Conservation (phyloP, 257 asterid species). For the Eucommia ulmoides region DNA sequence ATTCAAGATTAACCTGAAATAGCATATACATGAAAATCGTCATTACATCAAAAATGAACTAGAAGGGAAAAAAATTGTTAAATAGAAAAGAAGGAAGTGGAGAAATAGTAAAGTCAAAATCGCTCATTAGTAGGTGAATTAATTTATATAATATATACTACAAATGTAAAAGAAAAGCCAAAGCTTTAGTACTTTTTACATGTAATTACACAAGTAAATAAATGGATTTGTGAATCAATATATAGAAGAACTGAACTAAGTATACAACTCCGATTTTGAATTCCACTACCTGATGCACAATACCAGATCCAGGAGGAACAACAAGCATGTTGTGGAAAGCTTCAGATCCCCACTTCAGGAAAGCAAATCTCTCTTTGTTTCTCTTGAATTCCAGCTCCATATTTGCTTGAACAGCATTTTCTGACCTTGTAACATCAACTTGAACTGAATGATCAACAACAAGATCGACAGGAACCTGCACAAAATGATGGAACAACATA, state of each 20-base stretch:
- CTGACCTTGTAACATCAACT: constrained; percentile 87
- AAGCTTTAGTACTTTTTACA: too few species aligned
- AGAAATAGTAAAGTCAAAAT: too few species aligned
- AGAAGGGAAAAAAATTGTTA: too few species aligned
- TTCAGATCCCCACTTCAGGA: constrained; percentile 95
- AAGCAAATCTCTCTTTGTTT: constrained; percentile 95
- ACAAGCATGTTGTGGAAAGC: constrained; percentile 97
- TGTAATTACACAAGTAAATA: too few species aligned
- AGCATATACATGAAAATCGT: too few species aligned
- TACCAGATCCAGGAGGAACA: constrained; percentile 98
- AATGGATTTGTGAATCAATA: too few species aligned
- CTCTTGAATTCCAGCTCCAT: constrained; percentile 92
- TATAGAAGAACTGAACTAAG: too few species aligned
- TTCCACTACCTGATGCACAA: constrained; percentile 98
- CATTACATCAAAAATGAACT: too few species aligned
- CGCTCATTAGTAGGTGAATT: too few species aligned
- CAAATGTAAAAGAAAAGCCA: too few species aligned
- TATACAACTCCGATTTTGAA: constrained; percentile 7
- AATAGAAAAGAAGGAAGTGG: too few species aligned
- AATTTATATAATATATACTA: too few species aligned
- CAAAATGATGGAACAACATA: constrained; percentile 9
- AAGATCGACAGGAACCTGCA: constrained; percentile 94
- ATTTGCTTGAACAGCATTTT: constrained; percentile 87
- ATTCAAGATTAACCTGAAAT: constrained; percentile 86
- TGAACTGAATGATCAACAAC: constrained; percentile 97